Conservation (phyloP, 768 basidiomycete genomes). For the Suillus plorans region DNA sequence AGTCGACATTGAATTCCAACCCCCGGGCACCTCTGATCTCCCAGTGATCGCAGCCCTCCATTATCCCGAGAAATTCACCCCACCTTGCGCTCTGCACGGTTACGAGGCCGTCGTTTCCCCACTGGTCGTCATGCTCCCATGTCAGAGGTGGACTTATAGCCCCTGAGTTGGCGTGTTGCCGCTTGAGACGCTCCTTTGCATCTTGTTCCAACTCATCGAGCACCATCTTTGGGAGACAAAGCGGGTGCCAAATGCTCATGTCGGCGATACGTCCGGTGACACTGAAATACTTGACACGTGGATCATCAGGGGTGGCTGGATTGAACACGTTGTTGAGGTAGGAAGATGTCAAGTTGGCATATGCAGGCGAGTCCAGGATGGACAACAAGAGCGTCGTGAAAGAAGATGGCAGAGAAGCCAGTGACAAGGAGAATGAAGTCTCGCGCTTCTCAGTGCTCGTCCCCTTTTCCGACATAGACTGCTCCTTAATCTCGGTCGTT, state of each 20-base stretch:
- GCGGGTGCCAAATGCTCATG: constrained; percentile 84
- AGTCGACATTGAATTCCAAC: constrained; percentile 61
- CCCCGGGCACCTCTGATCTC: constrained; percentile 89
- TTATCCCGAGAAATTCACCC: constrained; percentile 91
- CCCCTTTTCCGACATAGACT: neutral
- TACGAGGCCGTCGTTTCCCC: constrained; percentile 93
- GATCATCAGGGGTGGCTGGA: constrained; percentile 75
- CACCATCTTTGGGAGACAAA: constrained; percentile 96
- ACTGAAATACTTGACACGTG: constrained; percentile 87
- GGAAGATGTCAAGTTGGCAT: constrained; percentile 85
- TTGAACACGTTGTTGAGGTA: constrained; percentile 84
- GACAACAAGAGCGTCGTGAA: constrained; percentile 87
- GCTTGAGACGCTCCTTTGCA: constrained; percentile 45
- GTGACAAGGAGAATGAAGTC: constrained; percentile 42
- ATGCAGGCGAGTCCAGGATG: constrained; percentile 93
- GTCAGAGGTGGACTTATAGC: constrained; percentile 26
- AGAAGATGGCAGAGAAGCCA: constrained; percentile 72
- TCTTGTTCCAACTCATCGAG: constrained; percentile 80
- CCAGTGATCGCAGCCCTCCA: constrained; percentile 96
- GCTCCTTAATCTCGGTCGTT: constrained; percentile 1
- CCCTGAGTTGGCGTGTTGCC: constrained; percentile 31
- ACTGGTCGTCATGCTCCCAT: constrained; percentile 53
- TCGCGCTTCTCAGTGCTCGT: constrained; percentile 27
- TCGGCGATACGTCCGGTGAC: constrained; percentile 75
- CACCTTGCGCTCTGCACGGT: constrained; percentile 90